Conservation (phyloP, 257 asterid genomes). For the Capsicum baccatum region DNA sequence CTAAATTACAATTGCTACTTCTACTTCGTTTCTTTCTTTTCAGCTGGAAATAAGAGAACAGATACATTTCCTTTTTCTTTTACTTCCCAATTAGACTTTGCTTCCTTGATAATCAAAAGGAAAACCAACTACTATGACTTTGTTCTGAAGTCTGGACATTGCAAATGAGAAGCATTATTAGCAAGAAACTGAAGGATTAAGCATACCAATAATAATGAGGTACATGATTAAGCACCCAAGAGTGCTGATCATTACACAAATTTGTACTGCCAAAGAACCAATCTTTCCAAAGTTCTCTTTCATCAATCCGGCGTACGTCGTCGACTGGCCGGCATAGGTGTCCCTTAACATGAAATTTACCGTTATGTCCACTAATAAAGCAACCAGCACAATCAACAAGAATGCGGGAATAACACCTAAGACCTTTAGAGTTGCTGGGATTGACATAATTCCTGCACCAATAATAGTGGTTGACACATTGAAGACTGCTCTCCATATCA, state of each 20-base stretch:
- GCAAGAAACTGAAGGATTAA: background rate
- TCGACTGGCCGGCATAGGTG: constrained; percentile 57
- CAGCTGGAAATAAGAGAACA: background rate
- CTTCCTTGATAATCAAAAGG: too few relatives aligned
- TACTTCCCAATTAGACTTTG: background rate
- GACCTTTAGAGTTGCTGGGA: constrained; percentile 93
- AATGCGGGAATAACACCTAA: constrained; percentile 47
- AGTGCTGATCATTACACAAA: constrained; percentile 15
- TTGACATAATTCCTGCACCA: constrained; percentile 96
- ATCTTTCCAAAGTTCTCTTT: constrained; percentile 12
- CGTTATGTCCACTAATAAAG: constrained; percentile 13
- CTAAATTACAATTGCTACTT: background rate
- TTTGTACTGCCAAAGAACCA: background rate
- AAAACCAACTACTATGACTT: background rate
- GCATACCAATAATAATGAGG: constrained; percentile 17
- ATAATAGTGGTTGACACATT: constrained; percentile 89
- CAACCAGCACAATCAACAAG: background rate
- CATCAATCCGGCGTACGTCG: constrained; percentile 51
- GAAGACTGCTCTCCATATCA: constrained; percentile 79
- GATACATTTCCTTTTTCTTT: background rate
- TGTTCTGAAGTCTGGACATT: background rate
- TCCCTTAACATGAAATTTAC: constrained; percentile 26
- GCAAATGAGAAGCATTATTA: constrained; percentile 10
- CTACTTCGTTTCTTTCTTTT: background rate
- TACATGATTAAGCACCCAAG: constrained; percentile 30